These are phyloP conservation scores for Durusdinium trenchii DNA, from an alignment of 73 alveolate species.

Conservation along the genomic window DNA sequence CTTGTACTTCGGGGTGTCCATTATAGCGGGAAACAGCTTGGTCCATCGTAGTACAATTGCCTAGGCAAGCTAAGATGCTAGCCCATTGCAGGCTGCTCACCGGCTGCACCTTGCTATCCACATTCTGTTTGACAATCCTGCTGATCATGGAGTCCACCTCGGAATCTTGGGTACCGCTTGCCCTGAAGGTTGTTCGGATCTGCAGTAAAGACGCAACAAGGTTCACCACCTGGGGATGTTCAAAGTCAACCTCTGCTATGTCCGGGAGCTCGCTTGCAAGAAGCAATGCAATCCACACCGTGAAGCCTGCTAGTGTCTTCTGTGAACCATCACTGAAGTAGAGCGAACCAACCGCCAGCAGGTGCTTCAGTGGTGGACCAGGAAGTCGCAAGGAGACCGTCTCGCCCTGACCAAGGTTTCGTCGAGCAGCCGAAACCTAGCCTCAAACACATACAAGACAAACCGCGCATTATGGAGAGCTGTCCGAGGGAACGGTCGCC, in stretches of 20 bases:
- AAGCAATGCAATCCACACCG: not conserved
- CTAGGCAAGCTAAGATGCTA: not conserved
- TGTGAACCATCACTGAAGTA: not conserved
- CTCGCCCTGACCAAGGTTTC: not conserved
- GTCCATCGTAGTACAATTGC: not conserved
- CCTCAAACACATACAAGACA: not conserved
- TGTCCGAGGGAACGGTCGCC: too few relatives aligned
- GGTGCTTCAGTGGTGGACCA: not conserved
- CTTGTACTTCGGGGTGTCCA: not conserved
- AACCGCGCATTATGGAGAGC: not conserved
- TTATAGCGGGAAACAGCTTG: not conserved
- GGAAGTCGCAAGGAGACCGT: not conserved
- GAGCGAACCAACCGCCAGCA: not conserved
- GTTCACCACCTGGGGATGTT: not conserved
- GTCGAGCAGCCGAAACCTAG: not conserved
- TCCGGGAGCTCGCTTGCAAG: not conserved
- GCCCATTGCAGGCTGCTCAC: not conserved
- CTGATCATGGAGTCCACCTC: not conserved
- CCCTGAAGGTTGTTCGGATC: not conserved
- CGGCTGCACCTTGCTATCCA: not conserved
- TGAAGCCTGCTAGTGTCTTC: not conserved
- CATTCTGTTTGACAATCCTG: conserved; percentile 4
- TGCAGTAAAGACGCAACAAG: not conserved
- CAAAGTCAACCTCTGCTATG: not conserved
- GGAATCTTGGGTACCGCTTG: not conserved